Conservation (phyloP, 208 protist genomes). For the Lotmaria passim region DNA sequence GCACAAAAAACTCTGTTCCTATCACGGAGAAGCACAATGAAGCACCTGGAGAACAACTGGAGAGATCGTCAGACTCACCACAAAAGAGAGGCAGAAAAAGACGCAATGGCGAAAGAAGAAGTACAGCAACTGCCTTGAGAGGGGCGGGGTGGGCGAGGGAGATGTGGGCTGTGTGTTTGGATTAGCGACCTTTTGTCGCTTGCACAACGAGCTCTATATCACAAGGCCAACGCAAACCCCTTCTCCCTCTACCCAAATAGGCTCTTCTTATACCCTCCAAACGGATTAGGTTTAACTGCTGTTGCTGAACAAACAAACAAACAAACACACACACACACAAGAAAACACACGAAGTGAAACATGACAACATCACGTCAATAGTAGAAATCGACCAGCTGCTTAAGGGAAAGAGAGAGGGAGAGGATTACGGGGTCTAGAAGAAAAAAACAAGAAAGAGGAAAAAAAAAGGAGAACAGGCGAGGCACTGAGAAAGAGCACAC, state of each 20-base stretch:
- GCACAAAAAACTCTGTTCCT: too few relatives aligned
- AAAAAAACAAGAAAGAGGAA: not conserved
- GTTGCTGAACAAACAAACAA: not conserved
- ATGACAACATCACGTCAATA: not conserved
- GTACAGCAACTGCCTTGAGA: not conserved
- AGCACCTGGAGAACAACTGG: not conserved
- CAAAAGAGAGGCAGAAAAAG: not conserved
- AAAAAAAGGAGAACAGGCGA: not conserved
- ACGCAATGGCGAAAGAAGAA: not conserved
- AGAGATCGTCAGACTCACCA: too few relatives aligned
- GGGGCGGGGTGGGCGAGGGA: not conserved
- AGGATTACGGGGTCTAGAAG: too few relatives aligned
- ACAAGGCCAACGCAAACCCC: too few relatives aligned
- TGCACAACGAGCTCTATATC: too few relatives aligned
- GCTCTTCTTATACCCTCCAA: too few relatives aligned
- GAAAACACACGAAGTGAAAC: not conserved
- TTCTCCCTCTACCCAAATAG: too few relatives aligned
- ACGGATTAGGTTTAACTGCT: not conserved
- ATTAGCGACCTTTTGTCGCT: too few relatives aligned
- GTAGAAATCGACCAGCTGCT: not conserved
- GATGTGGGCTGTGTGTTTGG: conserved; percentile 9
- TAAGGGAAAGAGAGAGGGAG: not conserved
- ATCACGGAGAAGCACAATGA: too few relatives aligned
- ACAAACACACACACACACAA: conserved; percentile 4
- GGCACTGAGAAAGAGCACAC: not conserved